phyloP scores from a whole-genome alignment of 202 grass and related monocot species.

The Cymbopogon flexuosus region DNA sequence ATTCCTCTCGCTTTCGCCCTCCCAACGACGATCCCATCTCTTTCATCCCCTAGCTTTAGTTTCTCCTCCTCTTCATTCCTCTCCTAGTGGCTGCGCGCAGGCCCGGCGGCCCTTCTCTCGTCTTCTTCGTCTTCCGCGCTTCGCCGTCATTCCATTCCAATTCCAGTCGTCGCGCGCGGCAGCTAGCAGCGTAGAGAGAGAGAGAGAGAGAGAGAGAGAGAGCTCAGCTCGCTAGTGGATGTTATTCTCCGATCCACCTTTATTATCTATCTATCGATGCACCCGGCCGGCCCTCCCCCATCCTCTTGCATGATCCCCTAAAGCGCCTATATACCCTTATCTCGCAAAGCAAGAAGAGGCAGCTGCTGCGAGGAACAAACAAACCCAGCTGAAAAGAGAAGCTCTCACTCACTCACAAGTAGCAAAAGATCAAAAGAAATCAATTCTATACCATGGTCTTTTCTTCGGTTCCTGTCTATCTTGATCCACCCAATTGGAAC shows the following conservation, averaged over 20 bases:
- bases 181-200: not conserved
- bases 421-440: conserved; percentile 54
- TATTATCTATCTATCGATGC: conserved; percentile 24
- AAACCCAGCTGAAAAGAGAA: conserved; percentile 39
- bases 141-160: conserved; percentile 27
- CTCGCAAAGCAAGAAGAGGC: conserved; percentile 12
- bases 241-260: conserved; percentile 52
- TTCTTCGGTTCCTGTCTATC: conserved; percentile 83
- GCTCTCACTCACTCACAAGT: conserved; percentile 25
- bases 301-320: conserved; percentile 43
- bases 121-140: not conserved
- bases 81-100: not conserved
- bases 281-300: not conserved
- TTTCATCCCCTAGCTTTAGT: not conserved
- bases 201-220: not conserved
- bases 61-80: not conserved
- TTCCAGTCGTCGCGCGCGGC: not conserved
- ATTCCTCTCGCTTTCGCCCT: conserved; percentile 34
- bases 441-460: conserved; percentile 91
- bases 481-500: conserved; percentile 93
- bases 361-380: conserved; percentile 22
- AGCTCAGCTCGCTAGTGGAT: conserved; percentile 21
- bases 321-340: conserved; percentile 56
- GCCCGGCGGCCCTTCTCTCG: not conserved
- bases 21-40: not conserved